These are phyloP conservation scores for Bisporella sp. DNA, from an alignment of 2,329 filamentous ascomycete species.

Conservation along the genomic window DNA sequence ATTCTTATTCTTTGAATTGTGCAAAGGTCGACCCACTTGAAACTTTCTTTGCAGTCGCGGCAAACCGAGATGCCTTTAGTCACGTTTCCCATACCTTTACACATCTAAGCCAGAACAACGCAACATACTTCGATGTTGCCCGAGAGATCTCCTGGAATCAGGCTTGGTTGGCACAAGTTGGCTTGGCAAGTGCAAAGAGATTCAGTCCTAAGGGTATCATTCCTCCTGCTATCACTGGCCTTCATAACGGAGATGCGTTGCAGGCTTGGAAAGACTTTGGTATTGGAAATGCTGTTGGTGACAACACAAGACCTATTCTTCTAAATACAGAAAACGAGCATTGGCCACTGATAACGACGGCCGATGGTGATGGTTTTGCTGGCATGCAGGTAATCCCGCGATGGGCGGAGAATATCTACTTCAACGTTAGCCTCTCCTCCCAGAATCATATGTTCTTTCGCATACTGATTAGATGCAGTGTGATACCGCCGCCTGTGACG, in stretches of 20 bases:
- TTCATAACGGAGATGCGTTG: conserved; percentile 57
- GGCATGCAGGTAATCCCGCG: conserved; percentile 51
- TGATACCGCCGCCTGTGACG: conserved; percentile 45
- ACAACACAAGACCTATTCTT: conserved; percentile 50
- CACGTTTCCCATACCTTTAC: conserved; percentile 56
- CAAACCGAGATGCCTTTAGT: conserved; percentile 45
- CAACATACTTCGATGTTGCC: conserved; percentile 47
- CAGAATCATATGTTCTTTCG: too few relatives aligned
- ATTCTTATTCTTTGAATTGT: too few relatives aligned
- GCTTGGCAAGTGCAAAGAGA: conserved; percentile 36
- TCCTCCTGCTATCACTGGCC: conserved; percentile 54
- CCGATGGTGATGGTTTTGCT: conserved; percentile 44
- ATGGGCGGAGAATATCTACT: conserved; percentile 31
- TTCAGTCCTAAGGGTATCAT: conserved; percentile 50
- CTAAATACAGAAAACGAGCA: conserved; percentile 38
- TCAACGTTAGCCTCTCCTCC: too few relatives aligned
- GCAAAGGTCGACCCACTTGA: conserved; percentile 26
- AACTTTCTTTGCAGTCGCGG: conserved; percentile 41
- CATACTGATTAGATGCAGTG: conserved; percentile 26
- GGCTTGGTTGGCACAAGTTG: conserved; percentile 47
- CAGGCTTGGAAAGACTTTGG: conserved; percentile 51
- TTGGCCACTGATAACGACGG: conserved; percentile 47
- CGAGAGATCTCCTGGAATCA: conserved; percentile 55
- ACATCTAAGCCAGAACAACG: conserved; percentile 50
- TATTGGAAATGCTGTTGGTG: conserved; percentile 52